phyloP scores from a whole-genome alignment of 306 rosid genomes.

The Quercus engelmannii region DNA sequence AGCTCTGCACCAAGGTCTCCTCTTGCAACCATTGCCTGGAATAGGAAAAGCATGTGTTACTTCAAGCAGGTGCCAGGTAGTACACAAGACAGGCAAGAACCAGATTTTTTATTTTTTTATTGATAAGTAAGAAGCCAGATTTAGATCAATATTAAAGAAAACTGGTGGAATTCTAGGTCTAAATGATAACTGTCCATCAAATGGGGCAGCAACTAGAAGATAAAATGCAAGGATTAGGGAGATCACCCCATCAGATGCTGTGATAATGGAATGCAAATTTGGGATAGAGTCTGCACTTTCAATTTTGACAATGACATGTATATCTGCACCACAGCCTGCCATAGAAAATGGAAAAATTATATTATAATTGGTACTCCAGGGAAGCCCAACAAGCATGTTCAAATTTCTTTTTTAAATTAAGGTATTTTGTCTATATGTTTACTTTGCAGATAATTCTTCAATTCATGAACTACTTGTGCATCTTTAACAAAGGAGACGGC shows the following conservation, averaged over 20 bases:
- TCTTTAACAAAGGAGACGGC: constrained; percentile 99
- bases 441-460: constrained; percentile 91
- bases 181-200: not conserved
- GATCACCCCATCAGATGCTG: constrained; percentile 65
- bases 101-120: not conserved
- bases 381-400: constrained; percentile 2
- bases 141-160: not conserved
- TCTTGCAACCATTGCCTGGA: constrained; percentile 72
- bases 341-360: constrained; percentile 15
- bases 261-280: constrained; percentile 88
- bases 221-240: not conserved
- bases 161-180: constrained; percentile 4
- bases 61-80: not conserved
- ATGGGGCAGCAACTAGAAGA: not conserved
- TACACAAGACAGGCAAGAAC: not conserved
- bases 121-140: not conserved
- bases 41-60: not conserved
- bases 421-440: constrained; percentile 10
- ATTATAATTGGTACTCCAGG: constrained; percentile 5
- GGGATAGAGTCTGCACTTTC: constrained; percentile 98
- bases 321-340: constrained; percentile 80
- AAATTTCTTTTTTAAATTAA: not conserved
- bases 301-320: constrained; percentile 89
- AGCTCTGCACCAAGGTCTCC: constrained; percentile 75
- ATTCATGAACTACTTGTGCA: constrained; percentile 88